These are phyloP conservation scores for Physcomitrellopsis africana DNA, from an alignment of 225 moss, liverwort and hornwort species.

Conservation along the genomic window DNA sequence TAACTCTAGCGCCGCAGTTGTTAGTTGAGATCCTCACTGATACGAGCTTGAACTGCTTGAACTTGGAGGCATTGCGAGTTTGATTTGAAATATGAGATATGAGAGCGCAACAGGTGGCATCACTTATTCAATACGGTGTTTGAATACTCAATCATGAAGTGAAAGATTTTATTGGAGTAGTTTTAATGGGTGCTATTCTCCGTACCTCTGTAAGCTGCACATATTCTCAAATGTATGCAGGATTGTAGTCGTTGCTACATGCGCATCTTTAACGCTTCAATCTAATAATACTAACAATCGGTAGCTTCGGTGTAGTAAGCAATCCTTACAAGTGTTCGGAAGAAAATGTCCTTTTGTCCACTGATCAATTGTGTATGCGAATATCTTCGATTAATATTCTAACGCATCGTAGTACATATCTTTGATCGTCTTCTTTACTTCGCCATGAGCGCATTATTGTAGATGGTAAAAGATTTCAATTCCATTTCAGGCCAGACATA, in stretches of 20 bases:
- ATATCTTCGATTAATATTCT: not conserved
- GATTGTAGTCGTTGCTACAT: not conserved
- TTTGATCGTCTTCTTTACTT: not conserved
- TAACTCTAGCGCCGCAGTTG: constrained; percentile 12
- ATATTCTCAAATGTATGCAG: not conserved
- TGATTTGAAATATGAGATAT: constrained; percentile 2
- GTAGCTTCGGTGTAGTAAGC: not conserved
- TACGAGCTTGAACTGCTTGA: constrained; percentile 7
- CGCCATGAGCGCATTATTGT: not conserved
- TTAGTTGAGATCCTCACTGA: constrained; percentile 2
- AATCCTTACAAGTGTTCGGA: not conserved
- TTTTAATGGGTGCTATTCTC: constrained; percentile 13
- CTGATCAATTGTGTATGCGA: not conserved
- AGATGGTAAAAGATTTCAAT: too few relatives aligned
- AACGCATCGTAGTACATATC: not conserved
- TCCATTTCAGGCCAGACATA: too few relatives aligned
- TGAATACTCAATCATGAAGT: constrained; percentile 14
- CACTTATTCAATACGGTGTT: not conserved
- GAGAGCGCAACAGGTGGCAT: constrained; percentile 12
- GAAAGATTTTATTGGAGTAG: not conserved
- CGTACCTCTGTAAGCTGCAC: constrained; percentile 15
- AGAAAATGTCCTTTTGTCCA: not conserved
- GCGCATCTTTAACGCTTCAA: not conserved
- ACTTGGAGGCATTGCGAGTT: constrained; percentile 5
- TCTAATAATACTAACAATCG: not conserved